Evolutionary conservation across 371 early-diverging fungal genomes (phyloP).

Genomic region (Circinella umbellata): DNA sequence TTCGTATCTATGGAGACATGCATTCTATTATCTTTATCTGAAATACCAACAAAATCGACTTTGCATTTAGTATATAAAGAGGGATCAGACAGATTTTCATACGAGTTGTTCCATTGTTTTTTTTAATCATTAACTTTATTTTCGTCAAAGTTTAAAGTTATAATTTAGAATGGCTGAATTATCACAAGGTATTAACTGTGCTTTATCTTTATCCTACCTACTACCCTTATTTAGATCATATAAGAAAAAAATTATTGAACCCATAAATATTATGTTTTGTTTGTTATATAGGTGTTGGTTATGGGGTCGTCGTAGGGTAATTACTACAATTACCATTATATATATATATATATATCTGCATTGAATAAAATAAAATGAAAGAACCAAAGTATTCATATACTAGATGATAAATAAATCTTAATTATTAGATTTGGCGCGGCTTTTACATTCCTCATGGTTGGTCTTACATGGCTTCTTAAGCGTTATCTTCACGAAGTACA

Average conservation of each 20-base stretch:
- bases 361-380: neutral
- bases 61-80: too few species aligned
- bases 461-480: constrained; percentile 62
- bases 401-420: neutral
- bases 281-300: constrained; percentile 34
- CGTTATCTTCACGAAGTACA: constrained; percentile 66
- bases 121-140: too few species aligned
- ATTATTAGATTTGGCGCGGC: constrained; percentile 53
- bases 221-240: neutral
- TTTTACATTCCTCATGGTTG: constrained; percentile 65
- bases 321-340: too few species aligned
- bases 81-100: too few species aligned
- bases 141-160: neutral
- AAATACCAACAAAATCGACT: too few species aligned
- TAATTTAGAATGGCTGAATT: constrained; percentile 32
- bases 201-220: neutral
- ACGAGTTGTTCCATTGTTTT: too few species aligned
- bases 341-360: neutral
- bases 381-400: neutral
- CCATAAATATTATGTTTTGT: neutral
- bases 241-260: too few species aligned
- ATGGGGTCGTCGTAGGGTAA: constrained; percentile 45
- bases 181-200: constrained; percentile 28
- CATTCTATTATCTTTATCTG: neutral
- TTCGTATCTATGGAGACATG: constrained; percentile 14